These are phyloP conservation scores for Annulohypoxylon moriforme DNA, from an alignment of 495 filamentous ascomycete genomes.

Conservation along the genomic window DNA sequence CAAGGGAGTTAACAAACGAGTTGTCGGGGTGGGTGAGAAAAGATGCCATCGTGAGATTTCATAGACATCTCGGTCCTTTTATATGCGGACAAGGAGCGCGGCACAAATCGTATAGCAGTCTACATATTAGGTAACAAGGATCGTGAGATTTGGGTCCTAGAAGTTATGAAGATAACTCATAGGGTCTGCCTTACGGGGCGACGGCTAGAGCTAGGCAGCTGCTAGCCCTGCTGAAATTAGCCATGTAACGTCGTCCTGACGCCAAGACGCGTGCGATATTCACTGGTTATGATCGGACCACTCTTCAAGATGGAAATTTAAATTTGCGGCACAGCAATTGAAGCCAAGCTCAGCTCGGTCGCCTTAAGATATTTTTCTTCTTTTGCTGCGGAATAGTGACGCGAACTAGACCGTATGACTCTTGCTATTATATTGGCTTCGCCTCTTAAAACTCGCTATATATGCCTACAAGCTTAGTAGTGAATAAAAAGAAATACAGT, in stretches of 20 bases:
- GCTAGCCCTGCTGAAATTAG: constrained; percentile 3
- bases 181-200: background rate
- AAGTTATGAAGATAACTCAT: background rate
- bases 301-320: constrained; percentile 10
- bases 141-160: constrained; percentile 18
- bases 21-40: background rate
- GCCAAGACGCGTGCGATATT: constrained; percentile 7
- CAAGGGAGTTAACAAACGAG: background rate
- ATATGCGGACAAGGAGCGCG: background rate
- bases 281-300: constrained; percentile 7
- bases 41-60: constrained; percentile 20
- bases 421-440: background rate
- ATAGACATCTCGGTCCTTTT: constrained; percentile 15
- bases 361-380: background rate
- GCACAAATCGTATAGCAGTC: background rate
- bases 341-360: constrained; percentile 6
- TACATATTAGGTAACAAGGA: background rate
- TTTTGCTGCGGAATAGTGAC: too few relatives aligned
- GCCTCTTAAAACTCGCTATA: background rate
- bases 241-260: constrained; percentile 19
- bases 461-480: background rate
- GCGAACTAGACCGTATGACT: constrained; percentile 14
- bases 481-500: background rate
- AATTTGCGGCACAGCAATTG: constrained; percentile 20
- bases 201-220: background rate